Base-by-base conservation (phyloP, 176 grass and related monocot species). In the Oryza nivara region DNA sequence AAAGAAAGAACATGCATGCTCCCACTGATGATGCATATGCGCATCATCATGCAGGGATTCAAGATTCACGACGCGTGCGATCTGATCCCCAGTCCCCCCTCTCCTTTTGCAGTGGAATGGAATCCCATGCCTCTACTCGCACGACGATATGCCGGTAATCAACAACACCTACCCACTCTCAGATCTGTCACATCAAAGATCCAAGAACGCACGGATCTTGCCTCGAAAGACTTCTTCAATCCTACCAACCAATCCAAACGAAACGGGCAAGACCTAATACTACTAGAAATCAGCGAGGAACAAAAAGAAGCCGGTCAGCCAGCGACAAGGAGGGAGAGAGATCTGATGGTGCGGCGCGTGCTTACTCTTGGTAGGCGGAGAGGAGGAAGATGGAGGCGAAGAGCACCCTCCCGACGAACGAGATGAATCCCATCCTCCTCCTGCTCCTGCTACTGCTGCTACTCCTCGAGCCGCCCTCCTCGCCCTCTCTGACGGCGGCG, bases 321-420 rank as follows among this genome's bases (percentile, higher is more conserved):
- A 58, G 54, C 14, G 54, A 58, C 36, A 5, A 43, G 30, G n/a
- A n/a, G 26, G 1, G 47, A 76, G 47, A 25, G 2, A 54, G 47
- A 49, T 49, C 47, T 49, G 13, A 49, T 5, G 47, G 4, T 52
- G 52, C 1, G 0, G 49, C 20, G 14, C 0, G 19, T 34, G 17
- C 87, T 80, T 94, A 91, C 92, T 94, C 92, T 54, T 94, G 92
- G 84, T 94, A 94, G 25, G 92, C 92, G 30, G 92, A 89, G 64
- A 94, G 92, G 51, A 94, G 89, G 87, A 94, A 94, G 87, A 91
- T 70, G 84, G 92, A 94, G 84, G 89, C 89, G 87, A 94, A 94
- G 68, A 94, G 89, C 46, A 94, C 92, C 58, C 92, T 81, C 41
- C 89, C 92, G 22, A 88, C 92, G 89, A 94, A 94, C 51, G 92